phyloP scores from a whole-genome alignment of 176 grass and related monocot genomes.

The Carex littledalei region DNA sequence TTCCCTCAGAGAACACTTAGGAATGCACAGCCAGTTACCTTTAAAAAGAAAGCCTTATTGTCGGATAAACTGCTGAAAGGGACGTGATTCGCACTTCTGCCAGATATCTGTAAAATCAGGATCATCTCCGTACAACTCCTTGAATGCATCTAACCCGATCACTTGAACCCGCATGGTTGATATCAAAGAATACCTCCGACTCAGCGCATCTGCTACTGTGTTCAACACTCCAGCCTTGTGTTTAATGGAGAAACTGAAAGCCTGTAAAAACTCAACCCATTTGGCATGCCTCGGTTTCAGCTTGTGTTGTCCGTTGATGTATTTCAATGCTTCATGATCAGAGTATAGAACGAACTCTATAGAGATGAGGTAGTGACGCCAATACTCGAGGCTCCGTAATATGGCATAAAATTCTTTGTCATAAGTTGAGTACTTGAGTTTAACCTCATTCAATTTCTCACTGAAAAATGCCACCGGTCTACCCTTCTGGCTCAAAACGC shows the following conservation, averaged over 20 bases:
- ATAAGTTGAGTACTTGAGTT: background rate
- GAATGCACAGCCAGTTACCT: background rate
- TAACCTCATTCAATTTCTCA: constrained; percentile 3
- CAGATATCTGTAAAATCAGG: constrained; percentile 1
- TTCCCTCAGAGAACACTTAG: background rate
- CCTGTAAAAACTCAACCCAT: too few relatives aligned
- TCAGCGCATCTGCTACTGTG: background rate
- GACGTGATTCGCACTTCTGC: too few relatives aligned
- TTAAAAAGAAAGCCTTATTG: too few relatives aligned
- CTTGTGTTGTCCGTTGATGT: background rate
- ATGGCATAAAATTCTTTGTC: constrained; percentile 11
- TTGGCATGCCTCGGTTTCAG: too few relatives aligned
- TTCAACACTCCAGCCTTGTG: too few relatives aligned
- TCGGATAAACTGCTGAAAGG: too few relatives aligned
- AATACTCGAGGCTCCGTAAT: background rate
- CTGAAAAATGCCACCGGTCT: background rate
- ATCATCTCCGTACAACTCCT: background rate
- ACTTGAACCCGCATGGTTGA: background rate
- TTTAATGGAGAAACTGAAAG: too few relatives aligned
- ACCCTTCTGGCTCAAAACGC: background rate
- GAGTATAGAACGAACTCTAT: background rate
- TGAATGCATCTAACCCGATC: background rate
- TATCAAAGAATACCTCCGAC: background rate
- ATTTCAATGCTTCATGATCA: background rate
- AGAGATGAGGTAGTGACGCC: constrained; percentile 4